Conservation (phyloP, 2,329 filamentous ascomycete genomes). For the Fragosphaeria purpurea region DNA sequence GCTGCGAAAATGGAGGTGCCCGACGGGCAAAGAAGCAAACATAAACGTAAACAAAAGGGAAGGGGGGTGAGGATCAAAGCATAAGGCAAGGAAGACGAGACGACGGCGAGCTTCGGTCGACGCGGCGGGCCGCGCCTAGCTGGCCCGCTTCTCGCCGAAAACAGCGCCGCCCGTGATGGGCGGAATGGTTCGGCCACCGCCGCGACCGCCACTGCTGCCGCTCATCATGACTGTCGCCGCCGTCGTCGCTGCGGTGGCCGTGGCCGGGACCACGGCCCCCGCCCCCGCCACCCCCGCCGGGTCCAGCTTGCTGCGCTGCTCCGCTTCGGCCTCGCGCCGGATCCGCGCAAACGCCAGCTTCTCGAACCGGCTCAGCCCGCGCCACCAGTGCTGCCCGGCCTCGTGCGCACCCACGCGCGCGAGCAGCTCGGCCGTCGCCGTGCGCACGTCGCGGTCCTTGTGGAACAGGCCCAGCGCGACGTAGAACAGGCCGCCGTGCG, state of each 20-base stretch:
- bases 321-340: slow-evolving; percentile 52
- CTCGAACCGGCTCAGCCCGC: slow-evolving; percentile 72
- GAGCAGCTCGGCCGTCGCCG: slow-evolving; percentile 67
- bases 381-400: slow-evolving; percentile 90
- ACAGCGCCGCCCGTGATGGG: background rate
- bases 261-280: slow-evolving; percentile 14
- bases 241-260: background rate
- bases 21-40: background rate
- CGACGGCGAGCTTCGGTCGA: no score
- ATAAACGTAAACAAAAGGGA: background rate
- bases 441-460: slow-evolving; percentile 68
- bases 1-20: no score
- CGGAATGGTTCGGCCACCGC: slow-evolving; percentile 1
- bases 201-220: background rate
- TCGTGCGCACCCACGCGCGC: slow-evolving; percentile 78
- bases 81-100: no score
- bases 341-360: slow-evolving; percentile 78
- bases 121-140: slow-evolving; percentile 23
- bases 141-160: slow-evolving; percentile 34
- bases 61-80: no score
- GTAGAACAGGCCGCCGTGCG: slow-evolving; percentile 82
- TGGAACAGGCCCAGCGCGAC: slow-evolving; percentile 87
- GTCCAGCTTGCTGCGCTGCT: slow-evolving; percentile 36
- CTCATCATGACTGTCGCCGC: background rate
- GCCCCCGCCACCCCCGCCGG: slow-evolving; percentile 30